phyloP scores from a whole-genome alignment of 2,329 filamentous ascomycete species.

The Aspergillus sergii region DNA sequence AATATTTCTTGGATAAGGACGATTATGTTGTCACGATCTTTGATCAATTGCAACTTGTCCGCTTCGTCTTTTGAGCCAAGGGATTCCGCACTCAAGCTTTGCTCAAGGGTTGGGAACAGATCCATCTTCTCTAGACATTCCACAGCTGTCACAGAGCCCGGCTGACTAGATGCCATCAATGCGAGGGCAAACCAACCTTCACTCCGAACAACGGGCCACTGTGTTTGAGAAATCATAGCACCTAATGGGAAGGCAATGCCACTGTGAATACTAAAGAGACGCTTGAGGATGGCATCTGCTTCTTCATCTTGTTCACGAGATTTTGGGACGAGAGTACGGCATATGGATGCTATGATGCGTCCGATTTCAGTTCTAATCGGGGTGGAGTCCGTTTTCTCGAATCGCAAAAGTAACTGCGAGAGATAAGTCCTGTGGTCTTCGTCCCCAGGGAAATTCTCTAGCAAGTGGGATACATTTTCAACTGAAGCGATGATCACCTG shows the following conservation, averaged over 20 bases:
- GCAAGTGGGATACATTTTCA: conserved; percentile 40
- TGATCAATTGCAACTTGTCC: conserved; percentile 30
- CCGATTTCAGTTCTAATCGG: conserved; percentile 52
- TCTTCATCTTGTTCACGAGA: conserved; percentile 25
- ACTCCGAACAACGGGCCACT: conserved; percentile 52
- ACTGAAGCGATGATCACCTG: conserved; percentile 42
- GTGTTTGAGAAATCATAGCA: conserved; percentile 48
- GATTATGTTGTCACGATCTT: conserved; percentile 46
- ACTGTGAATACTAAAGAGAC: conserved; percentile 39
- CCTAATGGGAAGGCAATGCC: conserved; percentile 43
- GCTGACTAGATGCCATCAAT: conserved; percentile 44
- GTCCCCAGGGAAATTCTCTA: conserved; percentile 34
- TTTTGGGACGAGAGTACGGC: conserved; percentile 40
- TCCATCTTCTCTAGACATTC: conserved; percentile 39
- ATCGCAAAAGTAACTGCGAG: conserved; percentile 45
- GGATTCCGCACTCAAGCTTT: conserved; percentile 28
- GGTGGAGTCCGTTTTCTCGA: conserved; percentile 44
- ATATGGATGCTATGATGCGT: conserved; percentile 49
- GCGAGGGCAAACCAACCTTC: conserved; percentile 55
- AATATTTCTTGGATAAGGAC: conserved; percentile 44
- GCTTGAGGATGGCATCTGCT: conserved; percentile 29
- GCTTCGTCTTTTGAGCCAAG: conserved; percentile 25
- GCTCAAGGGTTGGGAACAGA: conserved; percentile 36
- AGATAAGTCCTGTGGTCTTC: conserved; percentile 41
- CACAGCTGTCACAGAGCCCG: conserved; percentile 36